phyloP scores from a whole-genome alignment of 2,329 filamentous ascomycete genomes.

The Xylariaceae sp. region DNA sequence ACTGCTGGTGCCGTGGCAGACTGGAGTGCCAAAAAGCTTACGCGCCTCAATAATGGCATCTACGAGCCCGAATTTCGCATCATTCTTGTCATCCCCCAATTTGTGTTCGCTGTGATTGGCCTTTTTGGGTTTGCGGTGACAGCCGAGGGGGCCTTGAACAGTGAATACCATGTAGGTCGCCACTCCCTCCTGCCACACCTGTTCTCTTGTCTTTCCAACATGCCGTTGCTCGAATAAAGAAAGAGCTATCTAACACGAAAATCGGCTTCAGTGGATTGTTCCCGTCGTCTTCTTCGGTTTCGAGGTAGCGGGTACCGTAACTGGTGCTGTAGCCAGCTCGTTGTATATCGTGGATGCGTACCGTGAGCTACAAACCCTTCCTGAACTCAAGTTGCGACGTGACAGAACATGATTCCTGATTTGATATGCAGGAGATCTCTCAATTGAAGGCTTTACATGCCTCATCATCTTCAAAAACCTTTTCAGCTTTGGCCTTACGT shows the following conservation, averaged over 20 bases:
- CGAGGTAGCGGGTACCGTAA: conserved; percentile 85
- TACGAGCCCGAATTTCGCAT: conserved; percentile 93
- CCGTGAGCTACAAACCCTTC: conserved; percentile 48
- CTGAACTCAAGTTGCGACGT: neutral
- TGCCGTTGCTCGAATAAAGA: no score
- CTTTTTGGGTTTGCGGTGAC: conserved; percentile 83
- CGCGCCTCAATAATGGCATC: conserved; percentile 69
- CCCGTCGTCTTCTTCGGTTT: conserved; percentile 80
- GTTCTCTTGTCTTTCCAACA: no score
- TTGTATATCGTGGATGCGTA: conserved; percentile 93
- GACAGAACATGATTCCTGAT: neutral
- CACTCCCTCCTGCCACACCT: no score
- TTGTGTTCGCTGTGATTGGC: conserved; percentile 72
- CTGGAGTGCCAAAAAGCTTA: conserved; percentile 65
- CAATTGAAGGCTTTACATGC: conserved; percentile 85
- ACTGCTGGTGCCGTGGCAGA: conserved; percentile 74
- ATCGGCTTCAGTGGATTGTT: conserved; percentile 53
- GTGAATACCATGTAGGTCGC: conserved; percentile 48
- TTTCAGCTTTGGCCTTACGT: conserved; percentile 83
- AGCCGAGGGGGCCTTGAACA: conserved; percentile 50
- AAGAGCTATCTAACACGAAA: conserved; percentile 1
- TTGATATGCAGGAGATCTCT: conserved; percentile 59
- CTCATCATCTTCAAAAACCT: conserved; percentile 93
- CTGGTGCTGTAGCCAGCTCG: conserved; percentile 80
- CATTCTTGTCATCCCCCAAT: conserved; percentile 74